Conservation (phyloP, 257 asterid genomes). For the Solanum etuberosum region DNA sequence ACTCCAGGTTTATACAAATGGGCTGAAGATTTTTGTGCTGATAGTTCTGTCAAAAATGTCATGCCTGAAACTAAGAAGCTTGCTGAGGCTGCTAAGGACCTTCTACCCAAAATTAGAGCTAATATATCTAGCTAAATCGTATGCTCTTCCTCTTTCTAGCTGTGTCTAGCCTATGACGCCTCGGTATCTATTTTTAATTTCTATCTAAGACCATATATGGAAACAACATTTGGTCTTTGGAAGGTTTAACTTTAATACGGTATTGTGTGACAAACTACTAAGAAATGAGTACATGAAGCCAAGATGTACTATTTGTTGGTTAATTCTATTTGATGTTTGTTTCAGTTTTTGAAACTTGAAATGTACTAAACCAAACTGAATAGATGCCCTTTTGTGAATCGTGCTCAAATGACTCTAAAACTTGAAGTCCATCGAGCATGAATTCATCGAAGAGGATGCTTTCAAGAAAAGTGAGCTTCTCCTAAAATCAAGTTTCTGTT, state of each 20-base stretch:
- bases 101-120: background rate
- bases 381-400: constrained; percentile 29
- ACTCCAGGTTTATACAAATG: constrained; percentile 38
- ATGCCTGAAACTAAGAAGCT: constrained; percentile 43
- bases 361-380: background rate
- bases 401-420: constrained; percentile 1
- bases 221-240: background rate
- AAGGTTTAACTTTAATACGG: background rate
- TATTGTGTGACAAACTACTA: background rate
- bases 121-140: background rate
- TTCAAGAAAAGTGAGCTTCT: constrained; percentile 25
- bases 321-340: background rate
- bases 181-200: background rate
- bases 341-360: background rate
- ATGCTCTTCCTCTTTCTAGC: background rate
- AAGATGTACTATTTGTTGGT: background rate
- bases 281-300: background rate
- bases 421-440: constrained; percentile 31
- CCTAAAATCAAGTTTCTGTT: constrained; percentile 9
- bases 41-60: constrained; percentile 32
- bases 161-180: background rate
- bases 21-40: constrained; percentile 29
- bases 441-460: constrained; percentile 14
- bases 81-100: constrained; percentile 18
- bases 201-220: background rate